These are phyloP conservation scores for Malus hybrid DNA, from an alignment of 331 rosid genomes.

Conservation along the genomic window DNA sequence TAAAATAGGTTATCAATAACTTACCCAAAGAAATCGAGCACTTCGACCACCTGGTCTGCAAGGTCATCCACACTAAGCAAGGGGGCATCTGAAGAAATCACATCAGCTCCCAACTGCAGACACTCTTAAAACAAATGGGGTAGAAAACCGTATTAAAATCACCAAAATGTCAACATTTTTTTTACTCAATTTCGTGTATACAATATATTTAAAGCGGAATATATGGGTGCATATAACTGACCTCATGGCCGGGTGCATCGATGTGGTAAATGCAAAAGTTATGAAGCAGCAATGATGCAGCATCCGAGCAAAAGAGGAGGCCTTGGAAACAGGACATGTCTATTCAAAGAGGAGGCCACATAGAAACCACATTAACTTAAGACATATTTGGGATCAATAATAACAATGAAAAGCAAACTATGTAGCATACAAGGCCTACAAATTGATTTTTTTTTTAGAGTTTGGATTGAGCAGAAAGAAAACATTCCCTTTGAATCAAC, in stretches of 20 bases:
- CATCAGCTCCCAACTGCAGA: conserved; percentile 87
- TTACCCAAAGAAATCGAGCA: conserved; percentile 74
- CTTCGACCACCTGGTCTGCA: conserved; percentile 80
- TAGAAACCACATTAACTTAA: neutral
- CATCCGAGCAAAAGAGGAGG: conserved; percentile 64
- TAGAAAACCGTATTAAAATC: conserved; percentile 12
- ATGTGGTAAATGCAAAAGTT: conserved; percentile 85
- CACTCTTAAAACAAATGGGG: conserved; percentile 49
- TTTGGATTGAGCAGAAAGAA: neutral
- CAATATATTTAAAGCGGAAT: neutral
- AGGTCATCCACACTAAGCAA: conserved; percentile 72
- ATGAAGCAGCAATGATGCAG: conserved; percentile 78
- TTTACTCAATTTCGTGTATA: neutral
- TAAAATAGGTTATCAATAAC: neutral
- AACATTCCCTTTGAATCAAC: neutral
- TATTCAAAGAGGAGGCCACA: conserved; percentile 11
- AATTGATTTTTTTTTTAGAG: no score
- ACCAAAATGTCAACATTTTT: neutral
- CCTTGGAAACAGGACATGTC: conserved; percentile 86
- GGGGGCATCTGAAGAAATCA: conserved; percentile 69
- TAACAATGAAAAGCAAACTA: no score
- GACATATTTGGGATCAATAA: neutral
- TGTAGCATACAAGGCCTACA: no score
- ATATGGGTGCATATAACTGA: conserved; percentile 35
- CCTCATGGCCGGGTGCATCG: conserved; percentile 93